Base-by-base conservation (phyloP, 495 filamentous ascomycete genomes). In the Mytilinidion resinicola region DNA sequence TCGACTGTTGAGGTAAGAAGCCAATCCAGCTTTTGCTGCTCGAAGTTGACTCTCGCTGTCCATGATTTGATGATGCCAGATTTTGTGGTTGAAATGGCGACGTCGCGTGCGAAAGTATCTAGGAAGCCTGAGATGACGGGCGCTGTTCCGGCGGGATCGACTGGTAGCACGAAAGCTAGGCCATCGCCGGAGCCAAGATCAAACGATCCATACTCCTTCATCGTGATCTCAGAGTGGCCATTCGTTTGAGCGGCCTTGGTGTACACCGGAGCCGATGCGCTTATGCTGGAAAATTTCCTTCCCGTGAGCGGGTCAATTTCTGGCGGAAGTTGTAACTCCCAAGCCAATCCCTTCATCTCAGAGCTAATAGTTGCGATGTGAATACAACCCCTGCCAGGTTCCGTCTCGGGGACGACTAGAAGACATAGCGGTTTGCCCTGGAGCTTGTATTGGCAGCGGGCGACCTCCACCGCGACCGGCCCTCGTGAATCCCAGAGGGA, bases 321-420 rank as follows among this genome's bases (percentile, higher is more conserved):
- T 51, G 55, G 46, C 17, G 82, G 80, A 41, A 88, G 70, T 51
- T 73, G 73, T 14, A 95, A 72, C 69, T 95, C 85, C 92, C 92
- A 97, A 4, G 87, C 87, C 53, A 96, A 81, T 0, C 92, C 92
- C 55, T 82, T 81, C 78, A 90, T 86, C 54, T 90, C 84, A 9
- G 89, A 89, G 9, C 82, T 88, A 58, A 96, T 83, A 3, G 88
- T 89, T 15, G 90, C 91, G 44, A 96, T 77, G 72, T 95, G 89
- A 9, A 73, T 69, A 4, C 67, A 55, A 4, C 64, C 67, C 11
- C 70, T 73, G 53, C 78, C 76, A 41, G 76, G 73, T 17, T 82
- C 78, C 11, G 80, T 75, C 34, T 85, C 79, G 0, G 89, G 91
- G 11, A 96, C 77, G 17, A 87, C 78, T 10, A 97, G 73, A 20